Evolutionary conservation across 2,329 filamentous ascomycete species (phyloP), one percentile per base, ranked within the genome.

Genomic region (Colletotrichum liaoningense): DNA sequence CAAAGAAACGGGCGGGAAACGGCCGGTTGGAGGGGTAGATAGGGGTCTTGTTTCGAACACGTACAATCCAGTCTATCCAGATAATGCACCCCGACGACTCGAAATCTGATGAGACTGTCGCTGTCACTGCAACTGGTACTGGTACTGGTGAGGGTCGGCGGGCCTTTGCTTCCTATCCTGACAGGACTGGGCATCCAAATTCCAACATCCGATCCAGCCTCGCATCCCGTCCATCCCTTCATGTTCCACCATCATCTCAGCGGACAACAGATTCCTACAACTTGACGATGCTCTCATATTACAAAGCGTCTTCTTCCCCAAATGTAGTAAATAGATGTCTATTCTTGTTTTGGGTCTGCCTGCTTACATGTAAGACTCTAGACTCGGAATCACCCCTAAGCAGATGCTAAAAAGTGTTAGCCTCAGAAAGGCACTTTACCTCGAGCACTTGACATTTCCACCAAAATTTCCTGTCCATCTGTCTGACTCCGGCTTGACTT

Each of bases 1-100:
- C 30, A 14, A 55, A 28, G 58, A 72, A 72, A 72, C 65, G 58
- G 46, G 28, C 58, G 58, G 65, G 57, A 72, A 72, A 71, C 49
- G 38, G 24, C 46, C 33, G 24, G 24, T 14, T 14, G 46, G 67
- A 67, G 65, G 64, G 57, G 55, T 60, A 35, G 60, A 67, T 56
- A 60, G 52, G 69, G 64, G 64, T 63, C 58, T 58, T 58, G 52
- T 72, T 68, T 72, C 69, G 63, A 67, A 49, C 55, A 28, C 33
- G 28, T 8, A 54, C 28, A 63, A 54, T 30, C 35, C 14, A 67
- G 30, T 52, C 28, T 52, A 54, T 30, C 35, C 14, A 67, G 24
- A 24, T 67, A 38, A 30, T 72, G 57, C 57, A 30, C 46, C 5
- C 5, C 38, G 16, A 19, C 38, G 42, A 49, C 42, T n/a, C 42